Conservation (phyloP, 1,139 yeast species). For the Saccharomyces pastorianus region DNA sequence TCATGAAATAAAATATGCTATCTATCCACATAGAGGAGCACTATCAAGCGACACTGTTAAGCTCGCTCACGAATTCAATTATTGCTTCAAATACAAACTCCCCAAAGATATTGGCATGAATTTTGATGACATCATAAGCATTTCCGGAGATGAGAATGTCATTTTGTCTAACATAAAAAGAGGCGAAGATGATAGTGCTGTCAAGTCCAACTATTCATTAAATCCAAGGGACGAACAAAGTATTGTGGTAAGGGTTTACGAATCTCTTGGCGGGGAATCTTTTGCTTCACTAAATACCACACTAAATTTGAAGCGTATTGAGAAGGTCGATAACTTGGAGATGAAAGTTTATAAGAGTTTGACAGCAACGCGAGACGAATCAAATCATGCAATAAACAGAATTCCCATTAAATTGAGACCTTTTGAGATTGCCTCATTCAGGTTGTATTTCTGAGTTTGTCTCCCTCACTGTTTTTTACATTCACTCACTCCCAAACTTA, state of each 20-base stretch:
- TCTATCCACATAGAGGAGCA: conserved; percentile 70
- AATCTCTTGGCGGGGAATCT: conserved; percentile 73
- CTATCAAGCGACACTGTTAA: conserved; percentile 58
- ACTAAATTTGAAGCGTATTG: conserved; percentile 43
- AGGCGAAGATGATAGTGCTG: conserved; percentile 72
- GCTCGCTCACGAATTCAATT: conserved; percentile 75
- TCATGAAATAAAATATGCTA: conserved; percentile 75
- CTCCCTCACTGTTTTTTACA: background rate
- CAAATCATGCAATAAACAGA: conserved; percentile 31
- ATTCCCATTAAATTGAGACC: conserved; percentile 50
- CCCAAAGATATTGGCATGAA: conserved; percentile 53
- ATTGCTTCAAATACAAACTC: conserved; percentile 38
- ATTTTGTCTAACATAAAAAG: conserved; percentile 75
- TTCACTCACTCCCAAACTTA: background rate
- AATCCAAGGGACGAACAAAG: conserved; percentile 35
- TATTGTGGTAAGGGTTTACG: conserved; percentile 69
- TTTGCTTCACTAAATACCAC: conserved; percentile 41
- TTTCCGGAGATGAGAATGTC: conserved; percentile 48
- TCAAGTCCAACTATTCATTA: conserved; percentile 32
- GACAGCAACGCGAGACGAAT: conserved; percentile 17
- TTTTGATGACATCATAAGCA: conserved; percentile 70
- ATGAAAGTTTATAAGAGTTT: conserved; percentile 40
- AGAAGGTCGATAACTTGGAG: conserved; percentile 64
- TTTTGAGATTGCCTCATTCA: conserved; percentile 69
- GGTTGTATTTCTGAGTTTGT: conserved; percentile 35